Percentiles rank a stretch among this genome's conserved stretches.
Evolutionary conservation across 768 basidiomycete genomes (phyloP).

Genomic region (Leccinum subtestaceum): DNA sequence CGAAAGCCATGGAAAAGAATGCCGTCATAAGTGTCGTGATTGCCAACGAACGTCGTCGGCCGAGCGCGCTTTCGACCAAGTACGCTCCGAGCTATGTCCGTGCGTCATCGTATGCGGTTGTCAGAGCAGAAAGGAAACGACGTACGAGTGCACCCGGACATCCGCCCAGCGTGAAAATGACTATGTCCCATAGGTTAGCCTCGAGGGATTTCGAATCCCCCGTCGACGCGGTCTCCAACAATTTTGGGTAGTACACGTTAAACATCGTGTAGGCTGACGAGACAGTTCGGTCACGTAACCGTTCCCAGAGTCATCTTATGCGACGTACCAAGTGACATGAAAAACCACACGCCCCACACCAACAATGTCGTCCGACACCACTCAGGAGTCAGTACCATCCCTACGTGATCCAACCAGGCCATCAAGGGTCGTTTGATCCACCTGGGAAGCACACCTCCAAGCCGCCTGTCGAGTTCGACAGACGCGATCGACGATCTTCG

Average conservation of each 20-base stretch:
- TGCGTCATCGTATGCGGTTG: background rate
- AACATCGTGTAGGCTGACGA: slow-evolving; percentile 83
- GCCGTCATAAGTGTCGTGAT: slow-evolving; percentile 75
- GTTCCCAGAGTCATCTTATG: background rate
- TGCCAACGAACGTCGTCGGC: slow-evolving; percentile 70
- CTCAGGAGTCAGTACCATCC: slow-evolving; percentile 68
- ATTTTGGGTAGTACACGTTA: slow-evolving; percentile 86
- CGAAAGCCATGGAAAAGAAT: slow-evolving; percentile 69
- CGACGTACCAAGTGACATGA: slow-evolving; percentile 69
- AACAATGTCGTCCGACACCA: slow-evolving; percentile 76
- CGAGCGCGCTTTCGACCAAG: slow-evolving; percentile 67
- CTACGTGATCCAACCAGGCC: slow-evolving; percentile 67
- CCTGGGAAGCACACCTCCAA: slow-evolving; percentile 48
- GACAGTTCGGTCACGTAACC: background rate
- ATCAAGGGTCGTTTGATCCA: slow-evolving; percentile 56
- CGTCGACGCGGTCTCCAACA: slow-evolving; percentile 58
- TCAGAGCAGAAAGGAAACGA: background rate
- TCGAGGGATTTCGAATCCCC: slow-evolving; percentile 43
- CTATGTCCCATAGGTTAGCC: slow-evolving; percentile 79
- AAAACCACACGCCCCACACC: slow-evolving; percentile 76
- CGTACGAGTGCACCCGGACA: slow-evolving; percentile 81
- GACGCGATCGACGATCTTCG: slow-evolving; percentile 39
- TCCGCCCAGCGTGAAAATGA: slow-evolving; percentile 80
- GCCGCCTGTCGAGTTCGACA: slow-evolving; percentile 38
- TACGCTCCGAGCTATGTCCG: slow-evolving; percentile 72